These are phyloP conservation scores for Starmerella davenportii DNA, from an alignment of 805 yeast species.

Conservation along the genomic window DNA sequence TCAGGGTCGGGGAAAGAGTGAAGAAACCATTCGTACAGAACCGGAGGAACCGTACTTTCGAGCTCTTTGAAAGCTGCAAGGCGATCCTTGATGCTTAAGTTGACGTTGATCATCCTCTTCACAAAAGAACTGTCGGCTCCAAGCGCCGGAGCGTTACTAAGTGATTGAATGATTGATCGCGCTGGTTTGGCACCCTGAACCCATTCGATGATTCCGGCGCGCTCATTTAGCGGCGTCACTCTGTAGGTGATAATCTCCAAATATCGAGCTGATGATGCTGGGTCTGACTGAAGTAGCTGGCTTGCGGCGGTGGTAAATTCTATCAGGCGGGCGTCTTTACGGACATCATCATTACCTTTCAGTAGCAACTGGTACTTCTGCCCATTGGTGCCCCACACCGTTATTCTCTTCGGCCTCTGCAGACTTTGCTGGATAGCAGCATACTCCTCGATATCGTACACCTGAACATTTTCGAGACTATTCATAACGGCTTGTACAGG, in stretches of 20 bases:
- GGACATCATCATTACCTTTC: conserved; percentile 73
- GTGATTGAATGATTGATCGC: conserved; percentile 37
- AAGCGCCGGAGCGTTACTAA: conserved; percentile 11
- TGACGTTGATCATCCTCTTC: conserved; percentile 22
- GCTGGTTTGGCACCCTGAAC: conserved; percentile 60
- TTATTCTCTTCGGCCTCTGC: conserved; percentile 70
- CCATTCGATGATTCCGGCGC: conserved; percentile 81
- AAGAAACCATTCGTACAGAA: conserved; percentile 70
- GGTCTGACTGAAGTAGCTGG: conserved; percentile 43
- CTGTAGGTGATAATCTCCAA: conserved; percentile 64
- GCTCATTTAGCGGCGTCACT: conserved; percentile 73
- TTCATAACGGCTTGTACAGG: conserved; percentile 17
- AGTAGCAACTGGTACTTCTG: conserved; percentile 55
- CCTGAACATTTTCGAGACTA: conserved; percentile 14
- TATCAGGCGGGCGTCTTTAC: conserved; percentile 89
- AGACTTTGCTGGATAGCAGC: conserved; percentile 63
- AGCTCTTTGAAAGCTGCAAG: conserved; percentile 25
- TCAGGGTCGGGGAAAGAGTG: conserved; percentile 80
- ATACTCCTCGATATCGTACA: conserved; percentile 47
- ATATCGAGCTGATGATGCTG: conserved; percentile 55
- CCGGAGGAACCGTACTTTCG: conserved; percentile 26
- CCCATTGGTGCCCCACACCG: conserved; percentile 64
- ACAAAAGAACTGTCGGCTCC: conserved; percentile 22
- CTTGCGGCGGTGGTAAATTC: conserved; percentile 80
- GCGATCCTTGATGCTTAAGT: conserved; percentile 13